phyloP scores from a whole-genome alignment of 768 basidiomycete species.

The Phaeotremella skinneri region DNA sequence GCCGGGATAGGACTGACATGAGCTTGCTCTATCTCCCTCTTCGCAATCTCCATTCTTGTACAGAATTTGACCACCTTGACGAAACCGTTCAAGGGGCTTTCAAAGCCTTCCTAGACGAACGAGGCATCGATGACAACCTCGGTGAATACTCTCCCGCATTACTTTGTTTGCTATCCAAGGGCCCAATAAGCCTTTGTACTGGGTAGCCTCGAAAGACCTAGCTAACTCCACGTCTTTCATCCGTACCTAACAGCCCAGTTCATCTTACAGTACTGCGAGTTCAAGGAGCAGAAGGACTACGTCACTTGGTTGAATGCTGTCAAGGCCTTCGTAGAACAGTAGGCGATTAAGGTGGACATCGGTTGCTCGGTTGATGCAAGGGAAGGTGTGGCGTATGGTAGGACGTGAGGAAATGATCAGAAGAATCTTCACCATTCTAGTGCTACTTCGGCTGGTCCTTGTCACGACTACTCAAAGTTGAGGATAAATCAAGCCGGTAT shows the following conservation, averaged over 20 bases:
- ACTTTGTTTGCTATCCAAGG: neutral
- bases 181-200: neutral
- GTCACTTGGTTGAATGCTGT: constrained; percentile 80
- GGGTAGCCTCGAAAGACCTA: too few species aligned
- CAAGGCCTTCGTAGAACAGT: constrained; percentile 71
- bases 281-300: constrained; percentile 98
- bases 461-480: too few species aligned
- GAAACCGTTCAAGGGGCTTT: constrained; percentile 83
- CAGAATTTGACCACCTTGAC: constrained; percentile 85
- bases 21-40: too few species aligned
- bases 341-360: too few species aligned
- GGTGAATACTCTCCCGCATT: constrained; percentile 27
- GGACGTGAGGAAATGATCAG: too few species aligned
- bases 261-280: constrained; percentile 80
- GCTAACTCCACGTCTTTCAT: too few species aligned
- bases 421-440: too few species aligned
- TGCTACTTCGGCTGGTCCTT: too few species aligned
- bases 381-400: too few species aligned
- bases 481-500: too few species aligned
- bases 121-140: constrained; percentile 77
- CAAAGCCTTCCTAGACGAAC: constrained; percentile 81
- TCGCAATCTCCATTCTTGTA: neutral
- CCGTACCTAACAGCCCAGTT: constrained; percentile 61
- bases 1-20: constrained; percentile 4
- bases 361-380: too few species aligned